Conservation (phyloP, 805 yeast genomes). For the Candida tallmaniae region DNA sequence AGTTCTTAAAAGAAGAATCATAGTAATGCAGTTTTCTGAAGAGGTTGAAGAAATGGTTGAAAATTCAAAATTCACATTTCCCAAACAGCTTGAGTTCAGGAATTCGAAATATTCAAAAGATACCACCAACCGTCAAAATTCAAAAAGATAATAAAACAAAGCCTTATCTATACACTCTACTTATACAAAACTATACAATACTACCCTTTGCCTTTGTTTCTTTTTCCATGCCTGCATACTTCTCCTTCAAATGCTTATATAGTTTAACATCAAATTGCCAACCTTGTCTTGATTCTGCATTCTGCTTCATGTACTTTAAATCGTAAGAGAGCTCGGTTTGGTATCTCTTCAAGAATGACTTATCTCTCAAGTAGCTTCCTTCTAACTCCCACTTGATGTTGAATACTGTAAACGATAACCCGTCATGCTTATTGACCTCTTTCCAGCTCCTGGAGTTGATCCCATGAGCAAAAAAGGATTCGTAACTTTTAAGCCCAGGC, state of each 20-base stretch:
- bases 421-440: slow-evolving; percentile 57
- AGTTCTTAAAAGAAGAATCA: too few relatives aligned
- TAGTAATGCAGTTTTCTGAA: too few relatives aligned
- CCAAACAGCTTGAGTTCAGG: too few relatives aligned
- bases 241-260: slow-evolving; percentile 24
- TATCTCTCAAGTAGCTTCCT: slow-evolving; percentile 26
- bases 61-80: too few relatives aligned
- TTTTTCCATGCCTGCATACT: slow-evolving; percentile 10
- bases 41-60: too few relatives aligned
- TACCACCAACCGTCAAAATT: too few relatives aligned
- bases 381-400: slow-evolving; percentile 45
- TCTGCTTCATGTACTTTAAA: slow-evolving; percentile 15
- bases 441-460: slow-evolving; percentile 75
- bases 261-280: slow-evolving; percentile 31
- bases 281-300: slow-evolving; percentile 16
- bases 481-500: slow-evolving; percentile 63
- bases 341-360: slow-evolving; percentile 24
- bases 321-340: slow-evolving; percentile 24
- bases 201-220: too few relatives aligned
- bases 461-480: slow-evolving; percentile 64
- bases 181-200: too few relatives aligned
- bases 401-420: slow-evolving; percentile 65
- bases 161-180: too few relatives aligned
- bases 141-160: too few relatives aligned
- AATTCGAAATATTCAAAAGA: too few relatives aligned